These are phyloP conservation scores for Monosporozyma yasuniensis DNA, from an alignment of 805 yeast species.

Conservation along the genomic window DNA sequence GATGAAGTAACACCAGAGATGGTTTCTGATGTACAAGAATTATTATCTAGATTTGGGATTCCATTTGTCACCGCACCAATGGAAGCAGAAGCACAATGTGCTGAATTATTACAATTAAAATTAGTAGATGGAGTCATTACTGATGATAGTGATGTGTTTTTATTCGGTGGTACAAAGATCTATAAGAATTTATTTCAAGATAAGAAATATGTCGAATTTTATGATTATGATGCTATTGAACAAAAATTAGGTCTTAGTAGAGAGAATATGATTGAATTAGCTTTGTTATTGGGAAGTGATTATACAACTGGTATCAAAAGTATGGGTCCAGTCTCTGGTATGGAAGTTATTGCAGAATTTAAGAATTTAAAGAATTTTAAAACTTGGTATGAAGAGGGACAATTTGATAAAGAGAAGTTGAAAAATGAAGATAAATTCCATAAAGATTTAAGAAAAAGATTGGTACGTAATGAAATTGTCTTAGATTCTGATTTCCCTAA, in stretches of 20 bases:
- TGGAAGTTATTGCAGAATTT: slow-evolving; percentile 86
- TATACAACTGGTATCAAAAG: slow-evolving; percentile 91
- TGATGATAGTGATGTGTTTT: slow-evolving; percentile 93
- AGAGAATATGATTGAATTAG: slow-evolving; percentile 63
- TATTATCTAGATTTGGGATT: slow-evolving; percentile 79
- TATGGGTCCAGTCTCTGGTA: slow-evolving; percentile 86
- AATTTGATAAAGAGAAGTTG: slow-evolving; percentile 34
- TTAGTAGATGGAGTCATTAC: slow-evolving; percentile 93
- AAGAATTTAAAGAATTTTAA: slow-evolving; percentile 34
- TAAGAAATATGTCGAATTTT: slow-evolving; percentile 83
- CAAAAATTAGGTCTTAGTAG: slow-evolving; percentile 58
- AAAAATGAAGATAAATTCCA: slow-evolving; percentile 40
- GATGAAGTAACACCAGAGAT: slow-evolving; percentile 83
- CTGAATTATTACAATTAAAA: slow-evolving; percentile 55
- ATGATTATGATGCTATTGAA: slow-evolving; percentile 49
- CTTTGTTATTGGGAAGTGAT: slow-evolving; percentile 83
- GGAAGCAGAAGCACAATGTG: slow-evolving; percentile 99
- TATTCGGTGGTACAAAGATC: slow-evolving; percentile 79
- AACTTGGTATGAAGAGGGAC: slow-evolving; percentile 37
- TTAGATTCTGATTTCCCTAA: slow-evolving; percentile 66
- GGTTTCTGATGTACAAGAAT: slow-evolving; percentile 85
- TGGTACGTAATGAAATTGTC: slow-evolving; percentile 45
- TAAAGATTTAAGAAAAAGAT: slow-evolving; percentile 47
- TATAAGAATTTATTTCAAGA: slow-evolving; percentile 94
- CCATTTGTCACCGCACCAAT: slow-evolving; percentile 94